Conservation (phyloP, 495 filamentous ascomycete genomes). For the Daldinia grandis region DNA sequence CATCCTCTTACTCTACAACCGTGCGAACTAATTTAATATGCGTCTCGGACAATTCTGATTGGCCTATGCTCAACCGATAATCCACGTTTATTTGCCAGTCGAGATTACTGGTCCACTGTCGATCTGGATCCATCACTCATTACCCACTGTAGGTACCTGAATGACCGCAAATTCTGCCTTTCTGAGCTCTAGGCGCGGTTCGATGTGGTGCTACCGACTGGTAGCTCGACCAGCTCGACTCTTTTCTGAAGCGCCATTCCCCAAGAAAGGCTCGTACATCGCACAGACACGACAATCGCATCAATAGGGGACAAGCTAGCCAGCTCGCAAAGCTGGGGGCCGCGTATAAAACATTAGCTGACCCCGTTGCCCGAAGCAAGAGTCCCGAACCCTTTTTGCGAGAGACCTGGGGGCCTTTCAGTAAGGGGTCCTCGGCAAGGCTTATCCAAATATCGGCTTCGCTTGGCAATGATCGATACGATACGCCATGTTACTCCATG, state of each 20-base stretch:
- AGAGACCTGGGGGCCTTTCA: conserved; percentile 1
- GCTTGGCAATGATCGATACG: conserved; percentile 19
- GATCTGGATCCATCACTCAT: conserved; percentile 34
- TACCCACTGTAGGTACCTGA: conserved; percentile 1
- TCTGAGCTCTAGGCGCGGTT: conserved; percentile 7
- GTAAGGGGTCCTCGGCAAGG: conserved; percentile 32
- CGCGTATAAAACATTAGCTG: neutral
- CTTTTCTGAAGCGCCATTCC: conserved; percentile 15
- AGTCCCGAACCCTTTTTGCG: neutral
- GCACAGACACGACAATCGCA: conserved; percentile 5
- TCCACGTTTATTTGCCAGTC: conserved; percentile 43
- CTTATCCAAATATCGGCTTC: conserved; percentile 31
- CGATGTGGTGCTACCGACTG: conserved; percentile 1
- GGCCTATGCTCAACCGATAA: conserved; percentile 12
- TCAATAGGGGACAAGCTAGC: neutral
- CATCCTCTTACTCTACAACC: conserved; percentile 22
- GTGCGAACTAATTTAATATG: conserved; percentile 37
- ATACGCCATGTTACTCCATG: conserved; percentile 3
- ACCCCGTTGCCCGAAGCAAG: conserved; percentile 1
- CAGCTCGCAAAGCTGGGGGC: neutral
- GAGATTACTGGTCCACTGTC: conserved; percentile 42
- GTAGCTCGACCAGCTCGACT: conserved; percentile 1
- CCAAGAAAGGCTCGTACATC: conserved; percentile 11
- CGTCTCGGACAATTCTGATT: conserved; percentile 37
- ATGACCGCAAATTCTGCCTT: conserved; percentile 18